These are phyloP conservation scores for Aspergillus heteromorphus DNA, from an alignment of 495 filamentous ascomycete species.

Conservation along the genomic window DNA sequence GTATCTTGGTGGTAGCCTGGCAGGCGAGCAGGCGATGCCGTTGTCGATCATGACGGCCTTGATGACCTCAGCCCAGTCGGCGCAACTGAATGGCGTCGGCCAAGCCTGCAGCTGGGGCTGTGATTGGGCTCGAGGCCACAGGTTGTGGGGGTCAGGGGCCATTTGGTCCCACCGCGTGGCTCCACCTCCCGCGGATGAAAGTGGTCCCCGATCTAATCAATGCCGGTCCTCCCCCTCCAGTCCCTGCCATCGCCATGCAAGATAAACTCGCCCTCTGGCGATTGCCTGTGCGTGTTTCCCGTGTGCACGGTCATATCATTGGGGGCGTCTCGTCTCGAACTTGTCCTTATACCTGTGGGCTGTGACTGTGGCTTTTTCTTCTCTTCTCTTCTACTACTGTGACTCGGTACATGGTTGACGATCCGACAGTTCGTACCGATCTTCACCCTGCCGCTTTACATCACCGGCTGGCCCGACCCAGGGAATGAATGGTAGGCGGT, in stretches of 20 bases:
- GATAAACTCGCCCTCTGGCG: no score
- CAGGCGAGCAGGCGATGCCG: not conserved
- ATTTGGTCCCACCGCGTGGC: not conserved
- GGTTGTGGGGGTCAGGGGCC: not conserved
- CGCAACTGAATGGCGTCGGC: constrained; percentile 48
- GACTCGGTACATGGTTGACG: not conserved
- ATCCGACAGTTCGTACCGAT: constrained; percentile 41
- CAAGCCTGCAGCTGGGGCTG: constrained; percentile 40
- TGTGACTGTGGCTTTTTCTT: not conserved
- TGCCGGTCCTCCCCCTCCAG: not conserved
- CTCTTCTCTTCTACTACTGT: not conserved
- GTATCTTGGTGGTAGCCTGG: not conserved
- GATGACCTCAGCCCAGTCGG: not conserved
- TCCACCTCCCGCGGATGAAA: not conserved
- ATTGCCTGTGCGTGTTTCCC: no score
- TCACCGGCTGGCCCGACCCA: not conserved
- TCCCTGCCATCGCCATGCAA: no score
- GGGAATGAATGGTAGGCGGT: not conserved
- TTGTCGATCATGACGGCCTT: constrained; percentile 1
- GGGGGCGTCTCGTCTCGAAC: no score
- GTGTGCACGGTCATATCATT: no score
- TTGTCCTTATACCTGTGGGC: no score
- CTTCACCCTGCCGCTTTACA: constrained; percentile 28
- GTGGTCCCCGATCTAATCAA: not conserved
- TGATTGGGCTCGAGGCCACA: constrained; percentile 41